Base-by-base conservation (phyloP, 768 basidiomycete genomes). In the Mycena venus region DNA sequence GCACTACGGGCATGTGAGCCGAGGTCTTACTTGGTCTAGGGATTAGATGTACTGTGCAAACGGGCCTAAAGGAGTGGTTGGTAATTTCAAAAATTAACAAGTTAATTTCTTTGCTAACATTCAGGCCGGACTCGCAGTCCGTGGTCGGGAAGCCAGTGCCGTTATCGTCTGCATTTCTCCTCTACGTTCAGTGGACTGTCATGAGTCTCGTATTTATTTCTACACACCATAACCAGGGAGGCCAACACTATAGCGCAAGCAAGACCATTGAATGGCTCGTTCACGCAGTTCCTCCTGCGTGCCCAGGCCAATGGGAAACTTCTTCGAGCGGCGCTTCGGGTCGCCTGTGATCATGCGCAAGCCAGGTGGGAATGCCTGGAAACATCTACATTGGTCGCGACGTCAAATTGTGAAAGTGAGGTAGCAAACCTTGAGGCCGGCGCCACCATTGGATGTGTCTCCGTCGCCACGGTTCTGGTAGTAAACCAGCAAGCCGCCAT, bases 271-370 rank as follows among this genome's bases (percentile, higher is more conserved):
- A 34, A 86, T 79, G 19, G 87, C 86, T 36, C 85, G 83, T 68
- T 87, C 85, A 3, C 79, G 78, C 27, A 88, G 76, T 67, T 86
- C 85, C 0, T 66, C 84, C 68, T 88, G 86, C 23, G 84, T 82
- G 11, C 85, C 86, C 72, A 81, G 51, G 2, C 78, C 78, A 47
- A 88, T 77, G 7, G 95, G 78, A 94, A 95, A 59, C 95, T 95
- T 78, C 88, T 96, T 44, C 91, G 91, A 7, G 92, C 91, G 82
- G 89, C 92, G 68, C 88, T 11, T 32, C 1, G 92, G 34, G 92
- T 96, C 82, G 25, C 88, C 88, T 44, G 83, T 85, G n/a, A n/a
- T n/a, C n/a, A n/a, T n/a, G n/a, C n/a, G n/a, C n/a, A n/a, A n/a
- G n/a, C n/a, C n/a, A n/a, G 51, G 88, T 74, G 86, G 86, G 74